phyloP scores from a whole-genome alignment of 2,329 filamentous ascomycete genomes.

The Stachybotrys chlorohalonatus region DNA sequence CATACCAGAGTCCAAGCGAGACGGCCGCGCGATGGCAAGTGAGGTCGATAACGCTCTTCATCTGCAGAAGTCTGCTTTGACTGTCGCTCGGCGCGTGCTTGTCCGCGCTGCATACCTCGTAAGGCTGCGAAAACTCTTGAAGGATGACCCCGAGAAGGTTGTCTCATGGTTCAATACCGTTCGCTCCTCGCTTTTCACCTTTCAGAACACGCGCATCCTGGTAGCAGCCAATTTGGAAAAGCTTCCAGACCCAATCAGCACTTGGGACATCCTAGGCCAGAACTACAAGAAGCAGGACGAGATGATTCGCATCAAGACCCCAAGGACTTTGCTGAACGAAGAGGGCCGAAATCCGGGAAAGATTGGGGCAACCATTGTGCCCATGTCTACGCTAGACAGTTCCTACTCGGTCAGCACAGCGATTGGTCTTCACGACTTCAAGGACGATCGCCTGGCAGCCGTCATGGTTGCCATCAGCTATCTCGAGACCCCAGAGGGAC shows the following conservation, averaged over 20 bases:
- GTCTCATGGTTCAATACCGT: constrained; percentile 71
- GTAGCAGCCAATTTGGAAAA: constrained; percentile 74
- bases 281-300: constrained; percentile 29
- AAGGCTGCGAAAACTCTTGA: constrained; percentile 71
- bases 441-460: constrained; percentile 70
- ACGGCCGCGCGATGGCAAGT: constrained; percentile 59
- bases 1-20: constrained; percentile 84
- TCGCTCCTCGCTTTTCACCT: constrained; percentile 66
- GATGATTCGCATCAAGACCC: constrained; percentile 62
- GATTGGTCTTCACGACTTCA: constrained; percentile 64
- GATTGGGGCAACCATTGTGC: constrained; percentile 67
- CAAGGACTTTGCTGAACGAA: constrained; percentile 61
- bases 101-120: constrained; percentile 85
- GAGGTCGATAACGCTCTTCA: constrained; percentile 72
- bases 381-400: constrained; percentile 87
- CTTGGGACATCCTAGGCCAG: constrained; percentile 56
- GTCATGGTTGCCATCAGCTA: constrained; percentile 85
- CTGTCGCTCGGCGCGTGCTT: constrained; percentile 70
- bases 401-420: constrained; percentile 76
- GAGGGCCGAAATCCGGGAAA: constrained; percentile 69
- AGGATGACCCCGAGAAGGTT: constrained; percentile 65
- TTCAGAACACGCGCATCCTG: constrained; percentile 77
- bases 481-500: constrained; percentile 87
- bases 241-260: constrained; percentile 63
- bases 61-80: constrained; percentile 64